Conservation (phyloP, 768 basidiomycete species). For the Pleurotus pulmonarius region DNA sequence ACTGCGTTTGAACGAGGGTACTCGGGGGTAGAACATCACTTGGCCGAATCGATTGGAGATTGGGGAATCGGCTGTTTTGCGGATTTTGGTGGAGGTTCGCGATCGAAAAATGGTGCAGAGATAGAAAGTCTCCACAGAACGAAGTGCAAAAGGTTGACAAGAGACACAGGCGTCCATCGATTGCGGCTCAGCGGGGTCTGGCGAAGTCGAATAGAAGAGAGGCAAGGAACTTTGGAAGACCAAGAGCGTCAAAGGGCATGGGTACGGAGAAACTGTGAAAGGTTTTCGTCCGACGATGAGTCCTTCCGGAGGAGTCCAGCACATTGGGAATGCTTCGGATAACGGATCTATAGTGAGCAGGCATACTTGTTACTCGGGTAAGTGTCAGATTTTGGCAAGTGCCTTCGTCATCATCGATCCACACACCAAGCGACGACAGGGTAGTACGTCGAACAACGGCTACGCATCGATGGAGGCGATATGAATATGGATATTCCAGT, state of each 20-base stretch:
- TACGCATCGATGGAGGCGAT: neutral
- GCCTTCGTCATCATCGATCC: conserved; percentile 5
- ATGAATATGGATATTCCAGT: neutral
- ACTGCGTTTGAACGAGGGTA: neutral
- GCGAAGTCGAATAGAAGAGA: too few relatives aligned
- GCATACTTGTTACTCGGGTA: neutral
- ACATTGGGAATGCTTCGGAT: conserved; percentile 3
- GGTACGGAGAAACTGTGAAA: conserved; percentile 8
- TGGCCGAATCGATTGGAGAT: conserved; percentile 2
- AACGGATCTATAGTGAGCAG: conserved; percentile 6
- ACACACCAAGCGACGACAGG: neutral
- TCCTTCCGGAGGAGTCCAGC: conserved; percentile 1
- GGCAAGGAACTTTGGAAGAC: neutral
- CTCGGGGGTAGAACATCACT: neutral
- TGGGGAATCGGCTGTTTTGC: neutral
- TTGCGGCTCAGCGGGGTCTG: neutral
- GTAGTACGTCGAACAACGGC: neutral
- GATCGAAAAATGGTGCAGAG: neutral
- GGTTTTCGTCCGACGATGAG: neutral
- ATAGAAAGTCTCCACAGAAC: conserved; percentile 7
- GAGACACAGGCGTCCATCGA: neutral
- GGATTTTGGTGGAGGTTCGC: neutral
- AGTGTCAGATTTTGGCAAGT: neutral
- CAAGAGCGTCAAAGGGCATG: conserved; percentile 1
- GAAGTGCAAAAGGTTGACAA: neutral